Percentiles rank a stretch among this genome's conserved stretches.
These are phyloP conservation scores for Sclerotinia subarctica DNA, from an alignment of 2,329 filamentous ascomycete species.

Conservation along the genomic window DNA sequence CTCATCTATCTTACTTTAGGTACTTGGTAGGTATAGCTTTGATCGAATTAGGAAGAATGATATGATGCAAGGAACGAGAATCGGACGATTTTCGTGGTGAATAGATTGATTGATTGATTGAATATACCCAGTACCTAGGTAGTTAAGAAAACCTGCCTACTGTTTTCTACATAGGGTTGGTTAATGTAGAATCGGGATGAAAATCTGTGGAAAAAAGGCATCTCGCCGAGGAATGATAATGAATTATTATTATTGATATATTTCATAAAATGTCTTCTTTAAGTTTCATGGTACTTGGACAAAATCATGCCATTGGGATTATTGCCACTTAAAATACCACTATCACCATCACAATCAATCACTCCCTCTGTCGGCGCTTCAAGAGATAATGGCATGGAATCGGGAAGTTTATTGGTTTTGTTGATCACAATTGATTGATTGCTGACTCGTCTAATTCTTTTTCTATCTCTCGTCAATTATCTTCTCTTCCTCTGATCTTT, in stretches of 20 bases:
- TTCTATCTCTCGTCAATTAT: not conserved
- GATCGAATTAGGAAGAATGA: constrained; percentile 11
- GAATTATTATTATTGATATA: not conserved
- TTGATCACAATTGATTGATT: not conserved
- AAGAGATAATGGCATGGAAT: constrained; percentile 1
- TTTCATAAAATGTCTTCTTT: not conserved
- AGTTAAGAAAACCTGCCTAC: not conserved
- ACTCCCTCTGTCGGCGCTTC: not conserved
- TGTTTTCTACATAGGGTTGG: constrained; percentile 1
- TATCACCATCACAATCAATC: not conserved
- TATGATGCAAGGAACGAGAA: constrained; percentile 15
- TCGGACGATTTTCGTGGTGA: not conserved
- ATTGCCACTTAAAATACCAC: not conserved
- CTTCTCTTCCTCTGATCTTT: not conserved
- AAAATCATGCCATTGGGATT: not conserved
- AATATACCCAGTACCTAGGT: not conserved
- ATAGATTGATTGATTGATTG: constrained; percentile 4
- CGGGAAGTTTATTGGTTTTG: not conserved
- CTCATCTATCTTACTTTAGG: not conserved
- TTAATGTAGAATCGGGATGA: constrained; percentile 5
- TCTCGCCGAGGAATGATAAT: not conserved
- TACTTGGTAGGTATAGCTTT: not conserved
- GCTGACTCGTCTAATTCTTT: not conserved
- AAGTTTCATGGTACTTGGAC: not conserved
- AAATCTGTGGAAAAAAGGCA: not conserved